phyloP scores from a whole-genome alignment of 352 stramenopile species.

The Globisporangium paddicum region DNA sequence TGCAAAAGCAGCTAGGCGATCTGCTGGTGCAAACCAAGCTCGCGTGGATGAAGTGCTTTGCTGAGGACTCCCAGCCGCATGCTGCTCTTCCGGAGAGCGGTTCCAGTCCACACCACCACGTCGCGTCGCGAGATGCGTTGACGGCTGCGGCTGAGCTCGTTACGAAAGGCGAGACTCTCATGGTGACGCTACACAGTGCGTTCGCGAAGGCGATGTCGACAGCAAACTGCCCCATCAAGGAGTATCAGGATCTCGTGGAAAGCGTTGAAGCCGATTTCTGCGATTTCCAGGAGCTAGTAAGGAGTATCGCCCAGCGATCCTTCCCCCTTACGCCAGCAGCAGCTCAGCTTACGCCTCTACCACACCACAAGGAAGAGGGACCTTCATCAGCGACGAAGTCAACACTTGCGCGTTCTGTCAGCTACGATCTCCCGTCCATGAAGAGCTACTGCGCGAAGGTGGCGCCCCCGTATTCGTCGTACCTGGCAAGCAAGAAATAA shows the following conservation, averaged over 20 bases:
- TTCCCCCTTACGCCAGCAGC: slow-evolving; percentile 3
- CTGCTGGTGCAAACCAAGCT: slow-evolving; percentile 52
- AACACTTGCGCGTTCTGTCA: slow-evolving; percentile 13
- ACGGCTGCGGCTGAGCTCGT: slow-evolving; percentile 29
- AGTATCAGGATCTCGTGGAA: slow-evolving; percentile 45
- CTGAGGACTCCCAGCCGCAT: neutral
- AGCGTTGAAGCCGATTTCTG: slow-evolving; percentile 30
- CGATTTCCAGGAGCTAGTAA: slow-evolving; percentile 35
- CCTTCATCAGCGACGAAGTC: neutral
- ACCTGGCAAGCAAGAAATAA: slow-evolving; percentile 23
- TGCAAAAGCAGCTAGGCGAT: slow-evolving; percentile 33
- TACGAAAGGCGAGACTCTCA: slow-evolving; percentile 33
- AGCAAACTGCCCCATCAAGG: slow-evolving; percentile 24
- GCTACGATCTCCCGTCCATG: slow-evolving; percentile 65
- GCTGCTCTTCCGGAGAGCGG: neutral
- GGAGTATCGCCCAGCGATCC: slow-evolving; percentile 15
- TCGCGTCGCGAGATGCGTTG: neutral
- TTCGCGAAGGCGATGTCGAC: slow-evolving; percentile 33
- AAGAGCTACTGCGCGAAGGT: slow-evolving; percentile 54
- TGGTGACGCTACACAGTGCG: slow-evolving; percentile 27
- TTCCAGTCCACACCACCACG: neutral
- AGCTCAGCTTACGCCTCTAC: neutral
- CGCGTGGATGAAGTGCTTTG: slow-evolving; percentile 63
- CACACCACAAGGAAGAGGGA: no score
- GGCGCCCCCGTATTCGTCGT: slow-evolving; percentile 58